Evolutionary conservation across 2,329 filamentous ascomycete genomes (phyloP).

Genomic region (Clarireedia paspali): DNA sequence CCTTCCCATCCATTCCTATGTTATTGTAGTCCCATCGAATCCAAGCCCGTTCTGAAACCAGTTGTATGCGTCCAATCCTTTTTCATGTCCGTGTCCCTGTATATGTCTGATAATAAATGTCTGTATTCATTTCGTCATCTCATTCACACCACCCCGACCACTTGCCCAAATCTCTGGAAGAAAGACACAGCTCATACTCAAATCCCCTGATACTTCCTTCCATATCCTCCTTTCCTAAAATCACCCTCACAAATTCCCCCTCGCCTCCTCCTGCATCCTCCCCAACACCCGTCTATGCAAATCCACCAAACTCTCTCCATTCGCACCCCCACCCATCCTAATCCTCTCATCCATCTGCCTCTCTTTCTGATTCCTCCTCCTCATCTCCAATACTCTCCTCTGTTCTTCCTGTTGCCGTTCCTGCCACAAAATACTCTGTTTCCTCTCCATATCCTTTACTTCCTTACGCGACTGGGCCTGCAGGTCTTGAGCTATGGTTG

Average conservation of each 20-base stretch:
- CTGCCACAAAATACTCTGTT: constrained; percentile 47
- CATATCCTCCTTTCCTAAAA: no score
- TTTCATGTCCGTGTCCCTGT: no score
- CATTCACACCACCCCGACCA: no score
- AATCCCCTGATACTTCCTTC: no score
- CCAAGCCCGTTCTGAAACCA: no score
- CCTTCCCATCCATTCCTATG: no score
- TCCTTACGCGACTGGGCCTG: constrained; percentile 29
- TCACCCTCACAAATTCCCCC: neutral
- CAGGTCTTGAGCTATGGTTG: constrained; percentile 57
- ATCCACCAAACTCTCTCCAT: neutral
- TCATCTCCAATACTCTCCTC: constrained; percentile 47
- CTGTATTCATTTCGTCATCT: no score
- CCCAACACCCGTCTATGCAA: constrained; percentile 46
- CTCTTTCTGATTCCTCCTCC: constrained; percentile 50
- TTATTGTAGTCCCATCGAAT: no score
- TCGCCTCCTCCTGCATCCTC: constrained; percentile 11
- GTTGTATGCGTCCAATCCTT: no score
- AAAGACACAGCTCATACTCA: no score
- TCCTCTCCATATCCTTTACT: constrained; percentile 40
- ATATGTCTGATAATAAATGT: no score
- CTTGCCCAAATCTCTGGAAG: no score
- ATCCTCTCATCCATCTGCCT: constrained; percentile 66
- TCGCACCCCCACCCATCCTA: constrained; percentile 44
- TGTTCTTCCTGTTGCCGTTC: constrained; percentile 50